Evolutionary conservation across 352 stramenopile genomes (phyloP), one percentile per base, ranked within the genome.

Genomic region (Pythium utonaiense): DNA sequence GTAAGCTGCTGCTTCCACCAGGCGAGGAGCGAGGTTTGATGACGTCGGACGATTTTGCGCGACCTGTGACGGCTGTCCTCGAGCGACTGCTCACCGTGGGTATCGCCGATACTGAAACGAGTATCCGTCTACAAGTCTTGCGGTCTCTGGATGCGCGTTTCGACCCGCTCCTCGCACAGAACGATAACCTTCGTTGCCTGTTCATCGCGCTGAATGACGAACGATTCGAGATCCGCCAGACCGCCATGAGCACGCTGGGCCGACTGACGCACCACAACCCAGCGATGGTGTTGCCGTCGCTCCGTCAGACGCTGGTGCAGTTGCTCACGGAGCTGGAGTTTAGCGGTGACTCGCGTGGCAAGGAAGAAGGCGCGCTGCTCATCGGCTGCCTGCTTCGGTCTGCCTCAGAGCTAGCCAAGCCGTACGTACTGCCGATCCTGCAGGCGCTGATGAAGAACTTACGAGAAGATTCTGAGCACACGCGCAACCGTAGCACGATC

Each of bases 161-260:
- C 33, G 86, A 95, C 38, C 80, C 84, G 1, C 53, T 95, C 3
- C 68, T 95, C 2, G 86, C 80, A 0, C 72, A 92, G 54, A 89
- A 91, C 47, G 86, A 93, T 49, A 95, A 94, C 53, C 63, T 95
- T 44, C 75, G 86, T 0, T 93, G 86, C 28, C 51, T 95, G 30
- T 95, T 95, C 63, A 95, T 95, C 63, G 84, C 86, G 8, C 52
- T 95, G 5, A 93, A 95, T 53, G 86, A 95, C 56, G 86, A 95
- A 48, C 69, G 91, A 9, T 92, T 95, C 54, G 87, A 90, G 30
- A 95, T 95, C 49, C 83, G 86, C n/a, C 77, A 93, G 67, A 91
- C 83, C 1, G 86, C 86, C 10, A 95, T 95, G 86, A 94, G 83
- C 64, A 95, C 83, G 48, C 72, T 95, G 17, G 86, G 86, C 34